Conservation (phyloP, 345 rosid species). For the Isatis tinctoria region DNA sequence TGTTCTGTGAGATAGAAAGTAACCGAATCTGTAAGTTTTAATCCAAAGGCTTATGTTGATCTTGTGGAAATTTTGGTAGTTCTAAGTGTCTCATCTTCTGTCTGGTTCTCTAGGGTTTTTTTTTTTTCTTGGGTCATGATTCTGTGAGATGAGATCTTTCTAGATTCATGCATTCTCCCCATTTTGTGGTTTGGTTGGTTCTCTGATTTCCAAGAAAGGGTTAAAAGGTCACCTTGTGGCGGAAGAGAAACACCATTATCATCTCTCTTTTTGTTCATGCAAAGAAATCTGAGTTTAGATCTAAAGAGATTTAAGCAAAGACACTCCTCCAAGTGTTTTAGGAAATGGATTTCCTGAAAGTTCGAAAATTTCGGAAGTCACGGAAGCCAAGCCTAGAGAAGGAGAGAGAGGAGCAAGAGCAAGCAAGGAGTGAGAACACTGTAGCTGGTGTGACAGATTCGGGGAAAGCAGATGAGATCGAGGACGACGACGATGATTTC, state of each 20-base stretch:
- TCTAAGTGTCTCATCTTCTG: background rate
- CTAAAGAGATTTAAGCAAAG: background rate
- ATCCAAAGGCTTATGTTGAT: background rate
- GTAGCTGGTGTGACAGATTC: slow-evolving; percentile 27
- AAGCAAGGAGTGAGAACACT: slow-evolving; percentile 40
- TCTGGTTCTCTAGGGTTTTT: background rate
- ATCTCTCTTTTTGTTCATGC: slow-evolving; percentile 4
- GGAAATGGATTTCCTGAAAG: slow-evolving; percentile 76
- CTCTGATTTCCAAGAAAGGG: background rate
- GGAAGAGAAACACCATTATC: background rate
- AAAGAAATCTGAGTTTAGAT: slow-evolving; percentile 21
- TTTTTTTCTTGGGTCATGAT: background rate
- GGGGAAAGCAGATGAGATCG: slow-evolving; percentile 39
- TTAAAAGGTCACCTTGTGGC: background rate
- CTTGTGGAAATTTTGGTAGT: background rate
- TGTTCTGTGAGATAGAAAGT: background rate
- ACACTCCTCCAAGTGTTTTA: background rate
- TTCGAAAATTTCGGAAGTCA: slow-evolving; percentile 60
- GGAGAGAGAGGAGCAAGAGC: slow-evolving; percentile 50
- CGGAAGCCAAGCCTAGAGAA: slow-evolving; percentile 42
- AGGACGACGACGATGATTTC: slow-evolving; percentile 94
- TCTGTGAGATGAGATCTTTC: slow-evolving; percentile 21
- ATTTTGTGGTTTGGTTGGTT: slow-evolving; percentile 12
- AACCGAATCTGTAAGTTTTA: slow-evolving; percentile 8
- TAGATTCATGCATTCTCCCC: slow-evolving; percentile 17